Conservation (phyloP, 2,329 filamentous ascomycete species). For the Ascocoryne sarcoides region DNA sequence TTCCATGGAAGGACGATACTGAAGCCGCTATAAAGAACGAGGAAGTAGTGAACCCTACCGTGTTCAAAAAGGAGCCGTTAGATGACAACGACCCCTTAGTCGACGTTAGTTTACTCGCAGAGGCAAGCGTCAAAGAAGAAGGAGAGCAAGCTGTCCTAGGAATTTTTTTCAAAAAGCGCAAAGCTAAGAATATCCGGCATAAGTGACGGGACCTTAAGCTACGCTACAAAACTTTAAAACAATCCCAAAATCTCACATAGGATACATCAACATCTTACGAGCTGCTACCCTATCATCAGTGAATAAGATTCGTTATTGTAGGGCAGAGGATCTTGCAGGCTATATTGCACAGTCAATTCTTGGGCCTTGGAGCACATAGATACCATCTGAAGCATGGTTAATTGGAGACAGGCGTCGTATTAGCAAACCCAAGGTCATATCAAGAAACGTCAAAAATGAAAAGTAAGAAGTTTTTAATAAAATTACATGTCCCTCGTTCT, state of each 20-base stretch:
- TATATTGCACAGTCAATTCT: too few species aligned
- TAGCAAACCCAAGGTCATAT: too few species aligned
- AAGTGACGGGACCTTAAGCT: conserved; percentile 32
- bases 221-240: background rate
- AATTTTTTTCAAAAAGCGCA: conserved; percentile 74
- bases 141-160: conserved; percentile 30
- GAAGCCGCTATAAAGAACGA: background rate
- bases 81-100: conserved; percentile 28
- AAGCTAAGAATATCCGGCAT: conserved; percentile 55
- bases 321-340: too few species aligned
- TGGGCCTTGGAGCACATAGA: too few species aligned
- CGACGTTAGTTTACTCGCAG: conserved; percentile 20
- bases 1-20: background rate
- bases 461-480: background rate
- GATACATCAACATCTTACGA: background rate
- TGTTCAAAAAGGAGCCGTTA: conserved; percentile 20
- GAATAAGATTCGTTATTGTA: too few species aligned
- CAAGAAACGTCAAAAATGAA: background rate
- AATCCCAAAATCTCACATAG: background rate
- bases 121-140: conserved; percentile 25
- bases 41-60: conserved; percentile 2
- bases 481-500: background rate
- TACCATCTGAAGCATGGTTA: too few species aligned
- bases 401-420: too few species aligned
- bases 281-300: too few species aligned